phyloP scores from a whole-genome alignment of 2,329 filamentous ascomycete species.

The Thelonectria rubi region DNA sequence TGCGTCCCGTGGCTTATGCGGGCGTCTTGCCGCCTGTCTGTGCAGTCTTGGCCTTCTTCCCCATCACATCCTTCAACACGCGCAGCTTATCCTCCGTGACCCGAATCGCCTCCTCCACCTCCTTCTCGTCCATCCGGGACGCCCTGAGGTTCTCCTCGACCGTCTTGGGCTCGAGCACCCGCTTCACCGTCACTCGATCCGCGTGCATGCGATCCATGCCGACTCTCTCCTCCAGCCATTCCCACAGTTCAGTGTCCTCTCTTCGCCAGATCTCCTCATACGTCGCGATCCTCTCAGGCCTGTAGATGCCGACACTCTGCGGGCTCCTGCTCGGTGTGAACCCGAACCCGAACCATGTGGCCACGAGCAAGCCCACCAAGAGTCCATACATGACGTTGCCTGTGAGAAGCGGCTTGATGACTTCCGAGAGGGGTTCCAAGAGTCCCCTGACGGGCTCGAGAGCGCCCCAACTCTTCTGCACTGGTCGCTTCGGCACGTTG shows the following conservation, averaged over 20 bases:
- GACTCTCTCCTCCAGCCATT: conserved; percentile 89
- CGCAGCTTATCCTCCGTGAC: conserved; percentile 87
- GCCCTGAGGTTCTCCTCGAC: conserved; percentile 67
- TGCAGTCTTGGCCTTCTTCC: conserved; percentile 52
- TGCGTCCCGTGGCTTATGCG: conserved; percentile 19
- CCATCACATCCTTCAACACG: conserved; percentile 76
- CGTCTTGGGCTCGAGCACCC: conserved; percentile 62
- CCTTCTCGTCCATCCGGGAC: conserved; percentile 73
- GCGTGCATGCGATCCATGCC: conserved; percentile 69
- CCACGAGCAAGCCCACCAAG: conserved; percentile 75
- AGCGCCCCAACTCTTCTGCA: conserved; percentile 73
- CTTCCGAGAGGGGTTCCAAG: conserved; percentile 74
- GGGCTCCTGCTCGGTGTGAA: conserved; percentile 52
- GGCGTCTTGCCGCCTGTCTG: conserved; percentile 25
- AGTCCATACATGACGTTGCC: conserved; percentile 82
- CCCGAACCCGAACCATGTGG: conserved; percentile 77
- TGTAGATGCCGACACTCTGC: conserved; percentile 44
- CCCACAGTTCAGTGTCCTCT: conserved; percentile 90
- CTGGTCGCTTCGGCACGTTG: conserved; percentile 52
- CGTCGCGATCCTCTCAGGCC: conserved; percentile 75
- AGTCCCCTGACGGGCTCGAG: conserved; percentile 80
- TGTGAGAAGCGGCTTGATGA: conserved; percentile 75
- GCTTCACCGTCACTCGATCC: conserved; percentile 51
- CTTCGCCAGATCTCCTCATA: conserved; percentile 94
- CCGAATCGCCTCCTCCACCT: conserved; percentile 81